Evolutionary conservation across 768 basidiomycete species (phyloP), one percentile per base, ranked within the genome.

Genomic region (Tephrocybe sp.): DNA sequence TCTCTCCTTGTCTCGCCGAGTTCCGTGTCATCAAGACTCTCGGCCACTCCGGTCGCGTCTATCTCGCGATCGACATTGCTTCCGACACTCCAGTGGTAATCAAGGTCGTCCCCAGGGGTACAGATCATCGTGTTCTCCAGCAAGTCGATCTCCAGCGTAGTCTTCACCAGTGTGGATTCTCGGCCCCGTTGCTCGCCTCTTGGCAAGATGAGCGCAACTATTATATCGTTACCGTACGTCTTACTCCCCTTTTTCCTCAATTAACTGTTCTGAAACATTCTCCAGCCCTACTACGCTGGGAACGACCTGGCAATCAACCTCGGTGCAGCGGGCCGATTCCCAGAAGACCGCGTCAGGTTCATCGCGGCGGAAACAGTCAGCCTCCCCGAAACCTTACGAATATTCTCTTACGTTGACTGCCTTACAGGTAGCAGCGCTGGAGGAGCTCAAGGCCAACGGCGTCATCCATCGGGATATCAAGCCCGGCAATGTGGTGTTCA

Each of bases 341-440:
- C 4, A 1, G 53, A 58, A 23, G 40, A 44, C 1, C 26, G 46
- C 0, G 53, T 26, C 0, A n/a, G 50, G 1, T 51, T 51, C n/a
- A 40, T 44, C 5, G 49, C 49, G 1, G 39, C 56, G 0, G 56
- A 57, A 20, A 11, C 54, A 36, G 56, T 57, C 20, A 44, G 56
- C 20, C 26, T 4, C 28, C 1, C 10, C 18, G 17, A 32, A 12
- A 8, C 3, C 3, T 17, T 23, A 30, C 6, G 5, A 8, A 49
- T 23, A 43, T 21, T 24, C 4, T 17, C 17, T 44, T n/a, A 51
- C 1, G 6, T 18, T 26, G 1, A 12, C 3, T 18, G 11, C 10
- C 2, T 24, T 10, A 9, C 25, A 86, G 86, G 62, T 84, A 83
- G 45, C 71, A 45, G 50, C 50, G 5, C 45, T 58, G 0, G 41